Evolutionary conservation across 257 asterid genomes (phyloP), one percentile per base, ranked within the genome.

Genomic region (Anisodus acutangulus): DNA sequence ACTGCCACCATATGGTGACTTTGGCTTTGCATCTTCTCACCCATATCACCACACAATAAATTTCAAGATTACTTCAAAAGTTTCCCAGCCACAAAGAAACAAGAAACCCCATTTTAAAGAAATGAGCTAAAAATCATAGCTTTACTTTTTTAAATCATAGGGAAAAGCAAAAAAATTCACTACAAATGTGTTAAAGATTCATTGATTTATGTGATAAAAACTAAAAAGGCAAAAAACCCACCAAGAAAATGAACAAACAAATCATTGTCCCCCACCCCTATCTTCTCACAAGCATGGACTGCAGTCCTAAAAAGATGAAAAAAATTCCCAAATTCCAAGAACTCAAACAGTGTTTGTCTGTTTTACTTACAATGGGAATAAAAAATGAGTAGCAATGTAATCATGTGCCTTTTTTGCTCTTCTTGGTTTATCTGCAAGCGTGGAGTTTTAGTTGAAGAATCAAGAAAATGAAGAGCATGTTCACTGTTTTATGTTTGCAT

Each of bases 231-330:
- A 12, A 26, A 70, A 85, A 84, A 81, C 63, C 87, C 86, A 84
- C 80, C 17, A 81, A 84, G 63, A 69, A 85, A 54, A 81, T 54
- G 83, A 78, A 83, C 58, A 74, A 62, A 82, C 83, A 79, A 86
- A 85, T 82, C 84, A 82, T 68, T 84, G 59, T 84, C 86, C 68
- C 72, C 66, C 45, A 26, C 64, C 67, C 76, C 35, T 68, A 45
- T 41, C 22, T 17, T 79, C 76, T 78, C 90, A 90, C 82, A 90
- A 87, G 94, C 98, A 91, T 89, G 97, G 86, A 84, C 85, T 80
- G 89, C 92, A 89, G 91, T 83, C 91, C 97, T 94, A 92, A 92
- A 92, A 93, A 93, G 97, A 88, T 87, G 87, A 85, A 86, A 84
- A 85, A 84, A 68, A 5, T 0, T 86, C 88, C 85, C 96, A 84